phyloP scores from a whole-genome alignment of 2,329 filamentous ascomycete species.

The Metarhizium sp. region DNA sequence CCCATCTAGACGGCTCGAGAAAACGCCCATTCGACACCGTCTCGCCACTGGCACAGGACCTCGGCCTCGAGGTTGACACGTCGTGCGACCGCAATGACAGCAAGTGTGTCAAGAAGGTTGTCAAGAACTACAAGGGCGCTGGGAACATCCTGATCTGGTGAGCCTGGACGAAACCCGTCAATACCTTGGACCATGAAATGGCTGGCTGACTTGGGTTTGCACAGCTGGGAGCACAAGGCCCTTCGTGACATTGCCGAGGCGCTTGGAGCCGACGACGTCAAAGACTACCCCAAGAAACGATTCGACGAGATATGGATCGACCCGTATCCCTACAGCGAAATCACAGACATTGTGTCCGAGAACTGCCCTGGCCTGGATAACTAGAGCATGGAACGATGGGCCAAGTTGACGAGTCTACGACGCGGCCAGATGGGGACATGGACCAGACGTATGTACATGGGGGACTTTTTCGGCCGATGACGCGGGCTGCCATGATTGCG shows the following conservation, averaged over 20 bases:
- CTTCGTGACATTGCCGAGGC: slow-evolving; percentile 41
- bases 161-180: slow-evolving; percentile 3
- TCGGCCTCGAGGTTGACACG: slow-evolving; percentile 44
- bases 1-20: slow-evolving; percentile 34
- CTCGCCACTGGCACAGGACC: slow-evolving; percentile 42
- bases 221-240: slow-evolving; percentile 47
- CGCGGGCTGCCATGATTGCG: neutral
- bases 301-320: slow-evolving; percentile 51
- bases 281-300: slow-evolving; percentile 38
- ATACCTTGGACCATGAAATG: neutral
- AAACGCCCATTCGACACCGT: slow-evolving; percentile 48
- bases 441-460: neutral
- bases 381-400: neutral
- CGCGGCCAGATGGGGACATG: neutral
- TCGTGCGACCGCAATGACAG: slow-evolving; percentile 47
- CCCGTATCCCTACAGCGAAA: slow-evolving; percentile 36
- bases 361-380: slow-evolving; percentile 43
- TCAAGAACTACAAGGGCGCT: slow-evolving; percentile 34
- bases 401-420: neutral
- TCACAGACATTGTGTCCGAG: slow-evolving; percentile 38
- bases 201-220: neutral
- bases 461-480: neutral
- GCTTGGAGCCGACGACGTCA: slow-evolving; percentile 40
- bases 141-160: slow-evolving; percentile 52
- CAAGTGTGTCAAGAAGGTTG: slow-evolving; percentile 41